Evolutionary conservation across 2,329 filamentous ascomycete genomes (phyloP), one percentile per base, ranked within the genome.

Genomic region (Eutypella sp.): DNA sequence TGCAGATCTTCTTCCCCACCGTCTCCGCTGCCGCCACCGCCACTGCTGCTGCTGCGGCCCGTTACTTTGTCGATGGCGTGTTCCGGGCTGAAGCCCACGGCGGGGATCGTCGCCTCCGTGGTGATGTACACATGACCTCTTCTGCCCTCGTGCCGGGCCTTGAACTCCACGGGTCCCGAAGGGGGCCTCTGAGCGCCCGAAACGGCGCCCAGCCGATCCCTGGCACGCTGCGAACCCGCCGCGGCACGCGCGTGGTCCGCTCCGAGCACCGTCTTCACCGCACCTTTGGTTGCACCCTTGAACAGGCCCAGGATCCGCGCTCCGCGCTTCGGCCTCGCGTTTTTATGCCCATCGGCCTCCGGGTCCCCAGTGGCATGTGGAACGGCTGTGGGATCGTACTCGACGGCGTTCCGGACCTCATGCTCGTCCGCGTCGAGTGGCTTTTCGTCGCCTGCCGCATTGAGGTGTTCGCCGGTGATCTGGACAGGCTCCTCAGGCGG

Each of bases 121-220:
- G 78, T 81, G 50, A 93, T 81, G 57, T 87, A 89, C 0, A 83
- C 78, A 47, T 85, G 79, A 0, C 89, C 89, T 57, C 82, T 85
- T 55, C 82, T 78, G 8, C 89, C 87, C 18, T 82, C 73, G 57
- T 76, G 87, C 4, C 89, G 75, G 0, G 77, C 83, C 23, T 84
- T 82, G 68, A 93, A 95, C n/a, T 85, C 83, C 0, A 90, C 73
- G 0, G 89, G 89, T 0, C 89, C 88, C 0, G 77, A 74, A 1
- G 64, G 1, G 74, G 67, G 7, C 69, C 67, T 63, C 3, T 72
- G 59, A 23, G 67, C 57, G 8, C 69, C 72, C 1, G 78, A 78
- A 0, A 93, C 71, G 2, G 86, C 86, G 6, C 87, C 87, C 0
- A 91, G 72, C 3, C 88, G 75, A 45, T 89, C 79, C 57, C 81